Conservation (phyloP, 768 basidiomycete species). For the Lactifluus echinatus region DNA sequence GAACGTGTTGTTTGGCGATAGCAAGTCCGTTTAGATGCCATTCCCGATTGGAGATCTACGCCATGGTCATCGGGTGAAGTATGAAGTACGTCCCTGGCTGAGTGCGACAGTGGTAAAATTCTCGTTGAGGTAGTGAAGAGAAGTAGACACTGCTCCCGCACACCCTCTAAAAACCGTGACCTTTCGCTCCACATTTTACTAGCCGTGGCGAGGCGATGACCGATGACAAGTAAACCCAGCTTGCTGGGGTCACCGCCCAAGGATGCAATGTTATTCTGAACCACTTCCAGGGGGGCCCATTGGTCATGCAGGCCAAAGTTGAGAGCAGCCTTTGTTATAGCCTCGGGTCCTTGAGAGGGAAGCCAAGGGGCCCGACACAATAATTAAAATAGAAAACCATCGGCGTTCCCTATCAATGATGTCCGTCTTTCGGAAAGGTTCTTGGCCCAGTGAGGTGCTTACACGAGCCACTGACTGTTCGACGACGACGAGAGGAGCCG, state of each 20-base stretch:
- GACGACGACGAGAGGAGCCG: conserved; percentile 5
- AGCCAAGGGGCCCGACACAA: conserved; percentile 42
- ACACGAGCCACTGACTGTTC: conserved; percentile 14
- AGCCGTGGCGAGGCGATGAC: background rate
- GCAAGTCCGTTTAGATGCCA: conserved; percentile 22
- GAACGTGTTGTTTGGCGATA: conserved; percentile 28
- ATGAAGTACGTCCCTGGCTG: background rate
- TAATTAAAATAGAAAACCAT: conserved; percentile 44
- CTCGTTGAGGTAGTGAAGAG: conserved; percentile 27
- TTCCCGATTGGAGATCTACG: conserved; percentile 39
- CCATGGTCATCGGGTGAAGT: background rate
- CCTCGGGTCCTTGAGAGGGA: conserved; percentile 36
- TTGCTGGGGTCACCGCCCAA: conserved; percentile 28
- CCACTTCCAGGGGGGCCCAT: conserved; percentile 26
- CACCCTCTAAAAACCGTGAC: conserved; percentile 34
- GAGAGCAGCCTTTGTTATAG: conserved; percentile 29
- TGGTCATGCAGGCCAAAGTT: conserved; percentile 43
- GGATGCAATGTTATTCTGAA: conserved; percentile 24
- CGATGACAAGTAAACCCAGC: conserved; percentile 7
- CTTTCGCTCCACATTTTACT: conserved; percentile 6
- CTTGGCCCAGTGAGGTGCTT: background rate
- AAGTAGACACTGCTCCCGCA: conserved; percentile 32
- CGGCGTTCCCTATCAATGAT: conserved; percentile 11
- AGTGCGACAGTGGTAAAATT: conserved; percentile 21
- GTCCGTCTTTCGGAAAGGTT: background rate